phyloP scores from a whole-genome alignment of 164 flowering plant genomes.

The Cinnamomum micranthum region DNA sequence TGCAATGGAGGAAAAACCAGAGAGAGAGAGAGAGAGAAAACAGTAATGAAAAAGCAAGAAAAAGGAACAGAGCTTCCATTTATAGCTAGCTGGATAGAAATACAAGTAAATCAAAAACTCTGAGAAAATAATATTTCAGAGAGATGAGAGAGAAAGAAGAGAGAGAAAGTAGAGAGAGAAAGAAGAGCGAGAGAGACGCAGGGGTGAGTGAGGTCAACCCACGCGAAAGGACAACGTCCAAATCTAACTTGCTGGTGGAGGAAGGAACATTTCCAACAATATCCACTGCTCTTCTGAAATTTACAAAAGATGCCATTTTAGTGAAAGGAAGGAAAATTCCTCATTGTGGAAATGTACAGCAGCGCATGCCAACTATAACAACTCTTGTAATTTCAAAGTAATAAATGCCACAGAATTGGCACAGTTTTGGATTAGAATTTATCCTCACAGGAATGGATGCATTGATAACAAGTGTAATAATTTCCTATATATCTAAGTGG shows the following conservation, averaged over 20 bases:
- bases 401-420: neutral
- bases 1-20: constrained; percentile 65
- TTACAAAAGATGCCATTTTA: neutral
- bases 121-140: neutral
- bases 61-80: constrained; percentile 18
- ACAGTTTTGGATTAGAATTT: neutral
- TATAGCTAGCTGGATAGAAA: constrained; percentile 11
- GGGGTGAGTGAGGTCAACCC: constrained; percentile 2
- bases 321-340: neutral
- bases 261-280: neutral
- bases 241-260: constrained; percentile 4
- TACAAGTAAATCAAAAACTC: neutral
- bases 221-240: neutral
- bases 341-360: neutral
- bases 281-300: neutral
- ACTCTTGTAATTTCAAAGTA: neutral
- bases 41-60: constrained; percentile 39
- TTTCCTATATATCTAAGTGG: neutral
- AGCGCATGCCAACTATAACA: neutral
- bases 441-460: neutral
- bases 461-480: neutral
- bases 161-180: neutral
- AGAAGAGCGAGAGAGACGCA: neutral
- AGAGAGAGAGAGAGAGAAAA: constrained; percentile 22
- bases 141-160: neutral